Percentiles rank a stretch among this genome's conserved stretches.
Conservation (phyloP, 1,284 basidiomycete genomes). For the Fereydounia khargensis region DNA sequence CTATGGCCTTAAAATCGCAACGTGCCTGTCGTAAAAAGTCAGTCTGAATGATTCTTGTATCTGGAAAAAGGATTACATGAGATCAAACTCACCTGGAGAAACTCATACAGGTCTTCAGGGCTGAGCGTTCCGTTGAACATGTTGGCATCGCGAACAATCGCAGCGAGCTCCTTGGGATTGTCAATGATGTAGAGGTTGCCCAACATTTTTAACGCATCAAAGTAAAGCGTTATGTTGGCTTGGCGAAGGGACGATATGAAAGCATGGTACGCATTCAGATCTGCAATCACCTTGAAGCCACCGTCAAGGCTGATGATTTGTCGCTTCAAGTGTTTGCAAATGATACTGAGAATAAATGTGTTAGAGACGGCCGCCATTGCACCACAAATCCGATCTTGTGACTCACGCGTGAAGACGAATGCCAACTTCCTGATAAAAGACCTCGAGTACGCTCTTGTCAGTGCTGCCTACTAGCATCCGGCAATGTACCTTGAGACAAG, state of each 20-base stretch:
- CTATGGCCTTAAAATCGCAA: conserved; percentile 49
- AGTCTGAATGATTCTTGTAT: too few relatives aligned
- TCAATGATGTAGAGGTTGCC: conserved; percentile 84
- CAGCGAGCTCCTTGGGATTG: conserved; percentile 75
- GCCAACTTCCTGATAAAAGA: conserved; percentile 95
- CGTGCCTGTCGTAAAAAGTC: conserved; percentile 18
- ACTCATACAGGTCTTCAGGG: conserved; percentile 69
- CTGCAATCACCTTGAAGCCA: conserved; percentile 92
- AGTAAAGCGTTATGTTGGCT: conserved; percentile 78
- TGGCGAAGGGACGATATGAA: conserved; percentile 66
- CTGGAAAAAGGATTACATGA: background rate
- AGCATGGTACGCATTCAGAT: conserved; percentile 85
- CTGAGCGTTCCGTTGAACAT: conserved; percentile 80
- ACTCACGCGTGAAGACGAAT: conserved; percentile 81
- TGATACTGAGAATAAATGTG: conserved; percentile 68
- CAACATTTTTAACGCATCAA: conserved; percentile 91
- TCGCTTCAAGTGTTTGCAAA: conserved; percentile 93
- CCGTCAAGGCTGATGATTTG: conserved; percentile 91
- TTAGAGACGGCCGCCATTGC: too few relatives aligned
- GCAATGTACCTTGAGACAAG: conserved; percentile 83
- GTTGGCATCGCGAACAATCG: conserved; percentile 89
- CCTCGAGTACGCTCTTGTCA: conserved; percentile 90
- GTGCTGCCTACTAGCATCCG: conserved; percentile 86
- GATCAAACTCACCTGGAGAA: conserved; percentile 13
- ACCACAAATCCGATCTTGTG: too few relatives aligned